Evolutionary conservation across 2,329 filamentous ascomycete genomes (phyloP).

Genomic region (Aspergillus costaricaensis): DNA sequence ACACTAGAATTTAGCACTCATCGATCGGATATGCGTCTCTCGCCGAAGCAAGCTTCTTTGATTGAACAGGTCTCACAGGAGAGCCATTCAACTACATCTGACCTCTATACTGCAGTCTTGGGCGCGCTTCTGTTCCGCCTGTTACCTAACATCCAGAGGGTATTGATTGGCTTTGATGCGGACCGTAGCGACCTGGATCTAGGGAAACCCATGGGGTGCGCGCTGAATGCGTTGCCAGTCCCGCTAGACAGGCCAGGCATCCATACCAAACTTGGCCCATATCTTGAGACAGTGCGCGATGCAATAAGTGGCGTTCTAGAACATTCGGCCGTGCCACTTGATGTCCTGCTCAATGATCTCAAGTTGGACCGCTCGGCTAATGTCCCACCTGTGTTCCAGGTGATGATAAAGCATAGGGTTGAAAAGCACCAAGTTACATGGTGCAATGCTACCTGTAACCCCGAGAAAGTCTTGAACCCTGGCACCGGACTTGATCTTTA

Average conservation of each 20-base stretch:
- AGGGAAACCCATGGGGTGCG: background rate
- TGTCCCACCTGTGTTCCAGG: background rate
- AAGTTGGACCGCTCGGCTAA: background rate
- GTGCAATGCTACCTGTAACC: background rate
- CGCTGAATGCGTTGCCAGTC: background rate
- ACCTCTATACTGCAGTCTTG: background rate
- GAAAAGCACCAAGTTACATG: background rate
- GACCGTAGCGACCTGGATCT: background rate
- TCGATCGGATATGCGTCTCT: background rate
- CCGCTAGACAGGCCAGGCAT: background rate
- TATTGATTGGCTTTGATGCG: background rate
- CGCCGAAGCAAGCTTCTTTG: background rate
- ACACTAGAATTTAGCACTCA: background rate
- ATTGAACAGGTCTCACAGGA: background rate
- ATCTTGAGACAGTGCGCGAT: background rate
- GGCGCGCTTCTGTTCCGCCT: background rate
- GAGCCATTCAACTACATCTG: background rate
- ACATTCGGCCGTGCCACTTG: background rate
- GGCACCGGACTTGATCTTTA: background rate
- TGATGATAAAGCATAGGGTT: background rate
- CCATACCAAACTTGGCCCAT: background rate
- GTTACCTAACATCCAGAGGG: background rate
- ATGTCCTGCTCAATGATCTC: background rate
- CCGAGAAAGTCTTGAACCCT: background rate
- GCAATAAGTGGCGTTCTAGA: background rate